These are phyloP conservation scores for Colletotrichum tabaci DNA, from an alignment of 2,329 filamentous ascomycete species.

Conservation along the genomic window DNA sequence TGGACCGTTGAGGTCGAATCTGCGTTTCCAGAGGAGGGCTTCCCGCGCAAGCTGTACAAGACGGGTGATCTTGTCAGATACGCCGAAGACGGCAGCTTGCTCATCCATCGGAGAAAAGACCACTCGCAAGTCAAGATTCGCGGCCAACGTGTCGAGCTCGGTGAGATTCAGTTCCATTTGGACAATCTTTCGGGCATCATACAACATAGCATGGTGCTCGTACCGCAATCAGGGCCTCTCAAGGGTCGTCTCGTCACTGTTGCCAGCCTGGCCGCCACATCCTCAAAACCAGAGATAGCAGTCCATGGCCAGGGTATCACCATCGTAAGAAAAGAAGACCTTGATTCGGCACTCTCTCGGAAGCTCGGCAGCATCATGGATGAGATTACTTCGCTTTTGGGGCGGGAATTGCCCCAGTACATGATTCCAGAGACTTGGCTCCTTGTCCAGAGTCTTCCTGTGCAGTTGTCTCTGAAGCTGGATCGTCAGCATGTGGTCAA, in stretches of 20 bases:
- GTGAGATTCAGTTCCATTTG: conserved; percentile 34
- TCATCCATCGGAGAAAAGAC: conserved; percentile 43
- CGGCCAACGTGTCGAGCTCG: conserved; percentile 36
- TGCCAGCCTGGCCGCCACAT: conserved; percentile 1
- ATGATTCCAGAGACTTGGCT: conserved; percentile 46
- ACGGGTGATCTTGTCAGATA: conserved; percentile 38
- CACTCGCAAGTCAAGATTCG: conserved; percentile 44
- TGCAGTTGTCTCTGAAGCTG: conserved; percentile 43
- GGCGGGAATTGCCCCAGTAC: conserved; percentile 40
- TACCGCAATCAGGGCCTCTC: not conserved
- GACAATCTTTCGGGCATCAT: not conserved
- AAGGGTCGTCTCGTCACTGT: conserved; percentile 25
- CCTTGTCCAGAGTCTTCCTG: conserved; percentile 41
- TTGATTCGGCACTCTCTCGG: not conserved
- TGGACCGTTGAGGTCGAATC: conserved; percentile 2
- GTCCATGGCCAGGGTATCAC: not conserved
- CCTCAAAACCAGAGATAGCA: not conserved
- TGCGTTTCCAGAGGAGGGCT: fast-evolving
- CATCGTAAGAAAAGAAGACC: not conserved
- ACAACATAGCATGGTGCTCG: conserved; percentile 12
- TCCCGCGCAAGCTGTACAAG: conserved; percentile 35
- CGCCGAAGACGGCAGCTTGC: conserved; percentile 33
- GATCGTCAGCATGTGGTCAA: conserved; percentile 35
- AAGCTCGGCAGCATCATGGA: not conserved
- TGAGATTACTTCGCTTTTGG: not conserved